phyloP scores from a whole-genome alignment of 2,329 filamentous ascomycete genomes.

The Hypomyces perniciosus region DNA sequence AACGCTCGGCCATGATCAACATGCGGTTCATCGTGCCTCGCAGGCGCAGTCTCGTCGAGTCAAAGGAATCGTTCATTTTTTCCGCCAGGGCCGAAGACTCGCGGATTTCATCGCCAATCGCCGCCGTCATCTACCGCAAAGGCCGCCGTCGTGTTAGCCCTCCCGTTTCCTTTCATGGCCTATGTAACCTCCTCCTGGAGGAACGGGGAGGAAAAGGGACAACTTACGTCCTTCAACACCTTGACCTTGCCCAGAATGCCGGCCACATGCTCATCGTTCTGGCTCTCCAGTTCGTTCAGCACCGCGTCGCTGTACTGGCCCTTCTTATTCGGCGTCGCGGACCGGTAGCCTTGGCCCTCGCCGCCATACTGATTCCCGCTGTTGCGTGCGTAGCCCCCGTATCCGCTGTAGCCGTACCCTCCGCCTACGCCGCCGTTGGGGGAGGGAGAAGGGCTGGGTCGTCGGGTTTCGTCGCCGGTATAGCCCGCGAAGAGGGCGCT shows the following conservation, averaged over 20 bases:
- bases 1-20: constrained; percentile 89
- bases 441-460: constrained; percentile 41
- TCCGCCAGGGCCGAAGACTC: constrained; percentile 83
- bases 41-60: constrained; percentile 72
- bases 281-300: constrained; percentile 87
- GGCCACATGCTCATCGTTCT: constrained; percentile 85
- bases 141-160: background rate
- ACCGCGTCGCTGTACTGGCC: constrained; percentile 92
- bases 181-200: background rate
- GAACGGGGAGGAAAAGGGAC: background rate
- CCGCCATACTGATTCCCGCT: constrained; percentile 24
- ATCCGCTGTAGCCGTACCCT: constrained; percentile 15
- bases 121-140: constrained; percentile 69
- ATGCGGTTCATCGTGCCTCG: constrained; percentile 95
- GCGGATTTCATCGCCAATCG: constrained; percentile 93
- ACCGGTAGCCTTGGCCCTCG: constrained; percentile 44
- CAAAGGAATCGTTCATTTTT: constrained; percentile 94
- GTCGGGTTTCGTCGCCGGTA: constrained; percentile 41
- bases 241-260: constrained; percentile 88
- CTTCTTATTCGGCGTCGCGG: constrained; percentile 68
- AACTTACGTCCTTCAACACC: constrained; percentile 78
- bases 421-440: constrained; percentile 25
- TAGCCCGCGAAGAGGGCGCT: constrained; percentile 73
- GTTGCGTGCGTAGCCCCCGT: constrained; percentile 40
- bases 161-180: background rate